Evolutionary conservation across 495 filamentous ascomycete genomes (phyloP), one percentile per base, ranked within the genome.

Genomic region (Penicillium antarcticum): DNA sequence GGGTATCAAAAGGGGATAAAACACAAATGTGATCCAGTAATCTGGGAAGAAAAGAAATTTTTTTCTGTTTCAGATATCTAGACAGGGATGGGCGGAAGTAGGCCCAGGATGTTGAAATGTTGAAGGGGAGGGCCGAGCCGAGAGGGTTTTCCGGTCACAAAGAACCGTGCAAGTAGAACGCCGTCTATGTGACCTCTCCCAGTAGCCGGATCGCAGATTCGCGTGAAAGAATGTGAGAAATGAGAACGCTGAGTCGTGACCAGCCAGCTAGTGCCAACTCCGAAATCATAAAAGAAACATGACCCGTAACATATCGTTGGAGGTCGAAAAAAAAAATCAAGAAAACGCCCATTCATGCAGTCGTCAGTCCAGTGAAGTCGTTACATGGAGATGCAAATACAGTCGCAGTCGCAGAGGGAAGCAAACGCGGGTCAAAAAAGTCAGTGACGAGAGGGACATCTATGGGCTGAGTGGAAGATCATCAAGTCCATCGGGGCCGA

Each of bases 261-360:
- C 58, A 68, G 68, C 66, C 67, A 67, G 67, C 58, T 65, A 67
- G 61, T 57, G 42, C 67, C 55, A 66, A 67, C 62, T 68, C 59
- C 65, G 21, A 49, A 55, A 53, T 63, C 55, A 53, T 63, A 57
- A 61, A 56, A 63, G 51, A 60, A 63, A 63, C 52, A 62, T 54
- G 51, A 58, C 55, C 60, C 66, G 44, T 49, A 23, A 47, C 45
- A 41, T 31, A 56, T 57, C 52, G 58, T 60, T 54, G 50, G 21
- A 66, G 54, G 53, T 63, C 52, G 46, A 51, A 42, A 48, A 58
- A 16, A 55, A 55, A 54, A 60, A 61, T 57, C 52, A 64, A 58
- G 55, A 56, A 69, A 75, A 73, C 71, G 71, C 71, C 70, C 70
- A 66, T 55, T 75, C 71, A 75, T 75, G 71, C 71, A 70, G 67